Conservation (phyloP, 148 eudicot genomes). For the Beta vulgaris region DNA sequence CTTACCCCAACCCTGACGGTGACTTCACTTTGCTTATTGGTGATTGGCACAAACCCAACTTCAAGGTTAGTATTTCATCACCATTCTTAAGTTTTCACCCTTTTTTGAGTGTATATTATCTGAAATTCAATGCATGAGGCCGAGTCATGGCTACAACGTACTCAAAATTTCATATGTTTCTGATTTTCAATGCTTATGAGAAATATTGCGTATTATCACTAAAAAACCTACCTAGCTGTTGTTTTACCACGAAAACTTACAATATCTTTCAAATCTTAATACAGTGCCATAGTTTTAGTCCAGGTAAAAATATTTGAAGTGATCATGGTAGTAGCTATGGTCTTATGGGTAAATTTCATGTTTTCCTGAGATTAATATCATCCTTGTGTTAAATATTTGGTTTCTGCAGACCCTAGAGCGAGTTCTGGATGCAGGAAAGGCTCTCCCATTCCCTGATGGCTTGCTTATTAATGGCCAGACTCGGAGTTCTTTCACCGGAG, state of each 20-base stretch:
- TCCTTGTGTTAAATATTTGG: constrained; percentile 10
- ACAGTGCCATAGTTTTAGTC: neutral
- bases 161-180: neutral
- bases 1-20: constrained; percentile 70
- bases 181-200: neutral
- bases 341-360: too few relatives aligned
- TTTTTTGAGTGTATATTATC: neutral
- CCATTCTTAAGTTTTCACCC: neutral
- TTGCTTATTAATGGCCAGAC: constrained; percentile 73
- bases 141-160: neutral
- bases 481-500: constrained; percentile 55
- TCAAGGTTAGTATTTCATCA: constrained; percentile 48
- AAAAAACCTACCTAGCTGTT: neutral
- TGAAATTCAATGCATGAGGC: neutral
- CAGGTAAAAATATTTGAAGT: too few relatives aligned
- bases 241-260: neutral
- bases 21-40: constrained; percentile 81
- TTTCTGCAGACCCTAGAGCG: constrained; percentile 51
- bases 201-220: neutral
- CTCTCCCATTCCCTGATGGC: constrained; percentile 68
- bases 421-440: constrained; percentile 67
- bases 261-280: neutral
- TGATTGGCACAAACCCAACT: constrained; percentile 73
- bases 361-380: neutral
- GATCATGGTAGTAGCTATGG: too few relatives aligned